These are phyloP conservation scores for Ceratobasidium sp. DNA, from an alignment of 1,284 basidiomycete species.

Conservation along the genomic window DNA sequence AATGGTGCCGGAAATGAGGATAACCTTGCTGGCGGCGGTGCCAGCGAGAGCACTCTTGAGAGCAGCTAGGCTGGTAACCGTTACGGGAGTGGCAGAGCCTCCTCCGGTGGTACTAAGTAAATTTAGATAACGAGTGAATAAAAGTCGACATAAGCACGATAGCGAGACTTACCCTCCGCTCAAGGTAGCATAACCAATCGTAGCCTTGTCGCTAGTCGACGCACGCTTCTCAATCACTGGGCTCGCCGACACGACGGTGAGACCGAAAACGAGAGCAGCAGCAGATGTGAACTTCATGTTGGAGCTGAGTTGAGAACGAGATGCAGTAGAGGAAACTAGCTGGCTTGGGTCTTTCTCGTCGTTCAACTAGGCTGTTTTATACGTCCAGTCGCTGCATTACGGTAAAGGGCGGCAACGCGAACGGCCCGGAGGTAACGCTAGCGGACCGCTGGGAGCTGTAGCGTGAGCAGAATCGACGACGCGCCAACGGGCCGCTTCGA, in stretches of 20 bases:
- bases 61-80: constrained; percentile 62
- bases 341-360: neutral
- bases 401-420: neutral
- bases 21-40: constrained; percentile 59
- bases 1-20: constrained; percentile 63
- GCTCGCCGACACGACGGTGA: neutral
- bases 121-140: neutral
- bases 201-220: constrained; percentile 16
- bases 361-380: neutral
- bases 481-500: neutral
- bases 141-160: too few species aligned
- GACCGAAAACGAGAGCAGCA: constrained; percentile 11
- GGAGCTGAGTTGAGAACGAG: neutral
- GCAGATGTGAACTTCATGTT: constrained; percentile 30
- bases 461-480: neutral
- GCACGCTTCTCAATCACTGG: constrained; percentile 7
- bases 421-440: neutral
- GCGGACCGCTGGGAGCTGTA: neutral
- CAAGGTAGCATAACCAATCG: constrained; percentile 21
- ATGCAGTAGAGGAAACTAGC: neutral
- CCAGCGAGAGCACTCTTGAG: constrained; percentile 61
- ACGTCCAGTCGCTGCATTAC: neutral
- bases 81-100: constrained; percentile 49
- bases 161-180: neutral
- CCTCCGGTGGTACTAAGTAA: constrained; percentile 38